Evolutionary conservation across 2,329 filamentous ascomycete genomes (phyloP), one percentile per base, ranked within the genome.

Genomic region (Paecilomyces sp.): DNA sequence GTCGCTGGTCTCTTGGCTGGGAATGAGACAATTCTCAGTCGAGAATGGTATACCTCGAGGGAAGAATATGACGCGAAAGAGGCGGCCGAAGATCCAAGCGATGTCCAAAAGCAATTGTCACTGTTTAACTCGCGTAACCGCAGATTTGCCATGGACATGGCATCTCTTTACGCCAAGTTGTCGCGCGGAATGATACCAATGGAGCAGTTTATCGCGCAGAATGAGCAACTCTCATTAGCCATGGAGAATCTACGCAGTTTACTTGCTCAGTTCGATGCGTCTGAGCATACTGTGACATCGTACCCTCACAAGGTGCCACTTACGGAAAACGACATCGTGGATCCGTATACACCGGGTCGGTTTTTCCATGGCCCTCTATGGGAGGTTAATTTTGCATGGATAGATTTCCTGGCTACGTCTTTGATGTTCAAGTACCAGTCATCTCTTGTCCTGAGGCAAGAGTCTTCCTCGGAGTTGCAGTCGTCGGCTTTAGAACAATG

Each of bases 1-100:
- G 90, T 92, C 60, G 87, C 91, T 5, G 89, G 90, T 1, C 83
- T 97, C 62, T 87, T 96, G 81, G 90, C 90, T 25, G 89, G 90
- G 1, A 89, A 89, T 65, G 86, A 88, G 65, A 87, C 90, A 0
- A 83, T 87, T 1, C 79, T 97, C 13, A 82, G 87, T 6, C 83
- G 86, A 54, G 87, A 91, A 61, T 97, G 92, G 92, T 92, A 93
- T 68, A 79, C 82, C 1, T 78, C 81, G 7, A 83, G 85, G 58
- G 80, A 88, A 52, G 79, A 86, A 2, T 88, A 85, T 70, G 89
- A 88, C 68, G 77, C 80, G 41, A 76, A 82, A 24, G 85, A 88
- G 67, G 79, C 82, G 1, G 74, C 79, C 12, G 75, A 80, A 1
- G 80, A 88, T 34, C 89, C 90, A 0, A 75, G 82, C 13, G 83